Percentiles rank a stretch among this genome's conserved stretches.
phyloP scores from a whole-genome alignment of 148 eudicot species.

The Euryodendron excelsum region DNA sequence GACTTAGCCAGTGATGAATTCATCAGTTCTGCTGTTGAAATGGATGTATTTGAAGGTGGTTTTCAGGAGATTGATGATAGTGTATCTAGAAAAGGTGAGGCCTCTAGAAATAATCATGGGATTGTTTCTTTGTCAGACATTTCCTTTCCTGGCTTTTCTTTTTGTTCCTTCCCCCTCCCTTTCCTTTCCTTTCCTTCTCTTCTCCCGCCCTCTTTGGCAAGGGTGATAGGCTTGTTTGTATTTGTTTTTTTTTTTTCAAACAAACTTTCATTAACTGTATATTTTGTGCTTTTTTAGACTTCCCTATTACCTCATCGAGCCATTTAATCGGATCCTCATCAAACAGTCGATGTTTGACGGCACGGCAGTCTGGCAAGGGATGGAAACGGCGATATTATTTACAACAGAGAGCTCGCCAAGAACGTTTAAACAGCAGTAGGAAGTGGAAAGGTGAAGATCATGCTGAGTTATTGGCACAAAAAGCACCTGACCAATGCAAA shows the following conservation, averaged over 20 bases:
- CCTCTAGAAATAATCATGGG: not conserved
- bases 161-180: not conserved
- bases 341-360: conserved; percentile 49
- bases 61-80: conserved; percentile 39
- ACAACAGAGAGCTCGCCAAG: conserved; percentile 84
- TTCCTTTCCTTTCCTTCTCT: not conserved
- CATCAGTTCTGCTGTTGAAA: conserved; percentile 63
- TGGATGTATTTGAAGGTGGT: conserved; percentile 77
- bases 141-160: not conserved
- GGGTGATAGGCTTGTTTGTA: not conserved
- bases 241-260: not conserved
- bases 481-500: conserved; percentile 39
- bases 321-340: conserved; percentile 54
- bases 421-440: conserved; percentile 62
- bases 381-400: conserved; percentile 77
- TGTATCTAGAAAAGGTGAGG: conserved; percentile 41
- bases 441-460: conserved; percentile 60
- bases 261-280: not conserved
- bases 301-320: conserved; percentile 37
- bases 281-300: conserved; percentile 38
- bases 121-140: conserved; percentile 4
- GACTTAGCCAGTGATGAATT: conserved; percentile 49
- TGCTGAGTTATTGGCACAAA: conserved; percentile 29
- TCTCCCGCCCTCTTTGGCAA: not conserved
- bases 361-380: conserved; percentile 53